Conservation (phyloP, 2,329 filamentous ascomycete genomes). For the Stromatinia cepivora region DNA sequence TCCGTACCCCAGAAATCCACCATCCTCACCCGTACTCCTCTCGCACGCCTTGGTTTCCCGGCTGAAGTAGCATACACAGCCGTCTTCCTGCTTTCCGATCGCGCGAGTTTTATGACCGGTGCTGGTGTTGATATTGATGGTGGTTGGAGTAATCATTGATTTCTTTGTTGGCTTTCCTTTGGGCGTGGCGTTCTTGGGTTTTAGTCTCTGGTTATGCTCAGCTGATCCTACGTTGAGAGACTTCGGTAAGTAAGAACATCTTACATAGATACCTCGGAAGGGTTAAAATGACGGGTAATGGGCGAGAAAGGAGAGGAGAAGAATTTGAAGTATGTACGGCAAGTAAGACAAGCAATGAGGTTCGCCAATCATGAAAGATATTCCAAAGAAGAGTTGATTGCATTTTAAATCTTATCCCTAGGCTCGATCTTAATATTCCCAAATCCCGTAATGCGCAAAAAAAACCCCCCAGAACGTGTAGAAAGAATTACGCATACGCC, state of each 20-base stretch:
- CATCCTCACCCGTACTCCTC: conserved; percentile 23
- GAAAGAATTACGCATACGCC: neutral
- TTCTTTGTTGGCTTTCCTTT: neutral
- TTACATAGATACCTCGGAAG: no score
- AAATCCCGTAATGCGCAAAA: neutral
- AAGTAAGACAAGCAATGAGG: neutral
- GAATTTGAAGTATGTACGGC: neutral
- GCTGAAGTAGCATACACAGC: conserved; percentile 32
- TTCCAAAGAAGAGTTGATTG: neutral
- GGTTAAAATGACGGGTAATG: no score
- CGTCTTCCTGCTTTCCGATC: conserved; percentile 34
- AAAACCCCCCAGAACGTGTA: neutral
- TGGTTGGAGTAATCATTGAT: conserved; percentile 22
- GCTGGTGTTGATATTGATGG: conserved; percentile 31
- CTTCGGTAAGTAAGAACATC: no score
- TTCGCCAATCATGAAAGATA: neutral
- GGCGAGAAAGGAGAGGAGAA: no score
- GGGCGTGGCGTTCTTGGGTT: no score
- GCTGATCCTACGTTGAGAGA: no score
- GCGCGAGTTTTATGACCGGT: conserved; percentile 33
- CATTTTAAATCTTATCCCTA: neutral
- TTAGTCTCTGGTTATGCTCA: no score
- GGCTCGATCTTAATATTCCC: neutral
- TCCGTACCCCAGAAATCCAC: neutral
- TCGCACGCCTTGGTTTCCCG: conserved; percentile 28